Conservation (phyloP, 2,329 filamentous ascomycete genomes). For the Pseudocercospora vitis region DNA sequence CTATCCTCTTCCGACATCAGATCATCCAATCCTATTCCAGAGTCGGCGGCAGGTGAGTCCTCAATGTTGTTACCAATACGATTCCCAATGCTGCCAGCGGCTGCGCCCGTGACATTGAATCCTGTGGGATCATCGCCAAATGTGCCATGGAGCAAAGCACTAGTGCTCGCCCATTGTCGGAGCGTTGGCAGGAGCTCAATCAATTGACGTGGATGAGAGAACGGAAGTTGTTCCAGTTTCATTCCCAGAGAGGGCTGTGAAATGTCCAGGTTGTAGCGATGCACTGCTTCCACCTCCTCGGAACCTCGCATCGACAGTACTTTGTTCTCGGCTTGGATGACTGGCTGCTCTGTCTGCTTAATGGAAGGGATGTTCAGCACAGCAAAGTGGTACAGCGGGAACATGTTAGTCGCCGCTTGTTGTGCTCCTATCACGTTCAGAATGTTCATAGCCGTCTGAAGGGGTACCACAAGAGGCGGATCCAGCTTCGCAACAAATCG, state of each 20-base stretch:
- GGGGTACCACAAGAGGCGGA: conserved; percentile 70
- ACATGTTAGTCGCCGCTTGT: conserved; percentile 45
- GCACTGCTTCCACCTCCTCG: conserved; percentile 29
- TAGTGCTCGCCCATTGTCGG: conserved; percentile 72
- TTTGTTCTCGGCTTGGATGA: neutral
- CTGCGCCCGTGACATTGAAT: neutral
- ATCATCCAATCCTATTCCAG: neutral
- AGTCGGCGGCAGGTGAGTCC: conserved; percentile 5
- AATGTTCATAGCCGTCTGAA: conserved; percentile 62
- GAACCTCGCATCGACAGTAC: neutral
- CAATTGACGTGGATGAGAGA: conserved; percentile 75
- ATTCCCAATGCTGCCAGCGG: neutral
- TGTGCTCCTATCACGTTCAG: conserved; percentile 59
- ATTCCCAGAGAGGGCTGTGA: conserved; percentile 72
- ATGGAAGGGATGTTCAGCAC: conserved; percentile 17
- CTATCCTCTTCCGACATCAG: neutral
- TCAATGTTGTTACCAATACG: neutral
- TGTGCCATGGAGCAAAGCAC: conserved; percentile 57
- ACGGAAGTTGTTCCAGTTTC: conserved; percentile 66
- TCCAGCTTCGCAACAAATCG: conserved; percentile 74
- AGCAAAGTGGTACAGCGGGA: conserved; percentile 25
- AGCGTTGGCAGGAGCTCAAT: conserved; percentile 71
- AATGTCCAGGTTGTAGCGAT: conserved; percentile 64
- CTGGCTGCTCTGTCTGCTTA: neutral
- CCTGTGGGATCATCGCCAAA: conserved; percentile 15